These are phyloP conservation scores for Hysterium pulicare DNA, from an alignment of 2,329 filamentous ascomycete species.

Conservation along the genomic window DNA sequence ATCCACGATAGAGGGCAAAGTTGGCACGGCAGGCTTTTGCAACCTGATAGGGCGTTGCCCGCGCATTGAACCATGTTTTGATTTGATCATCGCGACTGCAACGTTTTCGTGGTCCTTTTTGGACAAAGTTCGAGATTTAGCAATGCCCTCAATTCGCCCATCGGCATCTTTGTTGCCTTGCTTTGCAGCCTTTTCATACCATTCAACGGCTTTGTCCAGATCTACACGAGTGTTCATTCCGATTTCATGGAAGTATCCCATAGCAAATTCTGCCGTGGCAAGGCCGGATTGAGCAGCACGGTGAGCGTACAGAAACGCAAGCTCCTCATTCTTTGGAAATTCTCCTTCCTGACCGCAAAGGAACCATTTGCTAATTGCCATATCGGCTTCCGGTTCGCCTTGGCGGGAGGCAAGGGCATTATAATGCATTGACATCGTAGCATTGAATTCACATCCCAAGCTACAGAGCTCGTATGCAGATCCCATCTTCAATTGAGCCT, in stretches of 20 bases:
- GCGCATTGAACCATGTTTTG: conserved; percentile 51
- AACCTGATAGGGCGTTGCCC: conserved; percentile 46
- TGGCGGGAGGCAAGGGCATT: conserved; percentile 90
- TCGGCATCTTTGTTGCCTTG: conserved; percentile 90
- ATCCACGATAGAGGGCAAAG: conserved; percentile 40
- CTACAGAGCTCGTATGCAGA: conserved; percentile 93
- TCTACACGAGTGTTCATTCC: conserved; percentile 88
- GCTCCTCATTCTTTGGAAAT: conserved; percentile 91
- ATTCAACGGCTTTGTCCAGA: conserved; percentile 74
- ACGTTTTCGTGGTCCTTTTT: conserved; percentile 91
- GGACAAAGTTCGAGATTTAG: conserved; percentile 76
- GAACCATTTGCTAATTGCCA: conserved; percentile 98
- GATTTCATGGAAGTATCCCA: conserved; percentile 97
- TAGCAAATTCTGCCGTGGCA: conserved; percentile 88
- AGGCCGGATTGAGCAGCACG: conserved; percentile 79
- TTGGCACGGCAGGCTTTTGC: conserved; percentile 31
- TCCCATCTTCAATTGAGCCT: conserved; percentile 96
- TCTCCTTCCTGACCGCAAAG: conserved; percentile 89
- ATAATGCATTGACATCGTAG: conserved; percentile 89
- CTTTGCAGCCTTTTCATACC: conserved; percentile 86
- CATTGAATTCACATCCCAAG: conserved; percentile 91
- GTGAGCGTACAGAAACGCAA: conserved; percentile 87
- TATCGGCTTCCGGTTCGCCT: conserved; percentile 87
- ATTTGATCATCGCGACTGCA: conserved; percentile 78
- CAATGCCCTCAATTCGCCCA: conserved; percentile 77